Evolutionary conservation across 176 grass and related monocot genomes (phyloP).

Genomic region (Pharus latifolius): DNA sequence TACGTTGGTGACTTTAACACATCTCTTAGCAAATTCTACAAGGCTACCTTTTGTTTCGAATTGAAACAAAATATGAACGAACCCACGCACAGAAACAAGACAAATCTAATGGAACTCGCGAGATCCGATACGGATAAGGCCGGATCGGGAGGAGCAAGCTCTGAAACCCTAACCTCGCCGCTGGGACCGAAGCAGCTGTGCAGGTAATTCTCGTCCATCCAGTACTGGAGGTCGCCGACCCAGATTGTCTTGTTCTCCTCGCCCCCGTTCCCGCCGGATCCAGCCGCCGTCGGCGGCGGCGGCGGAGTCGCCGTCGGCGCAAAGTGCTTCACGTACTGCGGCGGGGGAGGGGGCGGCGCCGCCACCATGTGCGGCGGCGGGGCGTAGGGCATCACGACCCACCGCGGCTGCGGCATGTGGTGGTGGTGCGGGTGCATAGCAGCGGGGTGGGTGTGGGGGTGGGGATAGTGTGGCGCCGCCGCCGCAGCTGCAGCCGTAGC

Average conservation of each 20-base stretch:
- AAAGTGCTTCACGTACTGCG: constrained; percentile 40
- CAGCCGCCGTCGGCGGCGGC: constrained; percentile 27
- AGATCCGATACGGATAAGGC: constrained; percentile 29
- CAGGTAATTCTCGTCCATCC: constrained; percentile 58
- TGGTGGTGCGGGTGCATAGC: constrained; percentile 27
- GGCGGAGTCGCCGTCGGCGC: constrained; percentile 25
- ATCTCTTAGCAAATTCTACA: not conserved
- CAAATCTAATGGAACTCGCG: not conserved
- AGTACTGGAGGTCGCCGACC: constrained; percentile 55
- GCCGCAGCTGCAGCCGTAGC: not conserved
- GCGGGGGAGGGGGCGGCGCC: constrained; percentile 27
- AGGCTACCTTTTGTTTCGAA: not conserved
- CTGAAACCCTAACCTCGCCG: constrained; percentile 27
- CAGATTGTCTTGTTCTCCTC: constrained; percentile 62
- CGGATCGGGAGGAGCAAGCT: constrained; percentile 17
- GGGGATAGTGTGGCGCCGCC: not conserved
- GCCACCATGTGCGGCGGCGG: constrained; percentile 40
- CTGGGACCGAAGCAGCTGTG: constrained; percentile 50
- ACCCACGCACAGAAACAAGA: not conserved
- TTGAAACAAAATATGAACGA: not conserved
- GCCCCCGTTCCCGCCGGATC: constrained; percentile 29
- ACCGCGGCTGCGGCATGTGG: constrained; percentile 50
- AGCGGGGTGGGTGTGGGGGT: constrained; percentile 5
- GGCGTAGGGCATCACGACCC: constrained; percentile 49
- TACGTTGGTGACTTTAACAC: not conserved